Base-by-base conservation (phyloP, 306 rosid genomes). In the Casuarina glauca region DNA sequence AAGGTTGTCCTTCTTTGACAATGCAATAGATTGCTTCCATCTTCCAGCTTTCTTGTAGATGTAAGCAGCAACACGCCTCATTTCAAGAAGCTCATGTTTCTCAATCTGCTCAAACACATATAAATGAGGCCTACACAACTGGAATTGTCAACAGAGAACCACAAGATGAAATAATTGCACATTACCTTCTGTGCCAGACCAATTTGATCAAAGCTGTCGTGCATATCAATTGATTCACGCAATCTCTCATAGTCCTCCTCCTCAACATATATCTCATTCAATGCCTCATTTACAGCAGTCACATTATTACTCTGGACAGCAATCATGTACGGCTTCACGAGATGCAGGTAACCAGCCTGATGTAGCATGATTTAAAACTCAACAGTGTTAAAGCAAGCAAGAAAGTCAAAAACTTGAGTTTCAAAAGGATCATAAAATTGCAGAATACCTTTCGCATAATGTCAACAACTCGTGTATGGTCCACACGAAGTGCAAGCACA, bases 291-390 rank as follows among this genome's bases (percentile, higher is more conserved):
- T 78, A 96, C 98, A 86, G 99, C 98, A 76, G 97, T 86, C 76
- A 93, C 99, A 11, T 96, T 96, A 90, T 87, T 96, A 82, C 99
- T 96, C 87, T 96, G 99, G 82, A 96, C 99, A 7, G 99, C 99
- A 82, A 96, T 89, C 99, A 96, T 96, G 90, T 93, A 96, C 77
- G 99, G 99, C 90, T 96, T 96, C 86, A 96, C 98, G 48, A 96
- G 97, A 73, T 88, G 91, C 80, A 96, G 90, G 81, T 96, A 95
- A 80, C 98, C 97, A 81, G 99, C 99, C 99, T 96, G 45, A 74
- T 13, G 63, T 4, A 50, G 79, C 42, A 54, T 10, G 71, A 77
- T 62, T 73, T 70, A 79, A 72, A 26, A 64, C 20, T 69, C 69
- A 4, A 76, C 17, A 75, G 80, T 53, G 53, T 74, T 3, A 80